Evolutionary conservation across 768 basidiomycete species (phyloP), one percentile per base, ranked within the genome.

Genomic region (Trametes maxima): DNA sequence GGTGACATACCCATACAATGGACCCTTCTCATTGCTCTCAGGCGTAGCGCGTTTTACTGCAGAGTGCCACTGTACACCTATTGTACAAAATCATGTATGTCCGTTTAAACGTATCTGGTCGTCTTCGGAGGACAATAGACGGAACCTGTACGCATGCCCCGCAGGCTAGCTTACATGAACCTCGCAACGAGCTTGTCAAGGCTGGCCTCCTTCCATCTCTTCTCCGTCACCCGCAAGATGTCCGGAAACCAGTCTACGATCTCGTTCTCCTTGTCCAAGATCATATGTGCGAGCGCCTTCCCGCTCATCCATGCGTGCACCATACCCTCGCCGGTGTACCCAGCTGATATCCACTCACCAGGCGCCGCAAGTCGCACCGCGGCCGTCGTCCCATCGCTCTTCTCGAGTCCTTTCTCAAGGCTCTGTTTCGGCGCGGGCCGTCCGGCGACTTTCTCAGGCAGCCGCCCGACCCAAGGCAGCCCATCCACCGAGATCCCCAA

Each of bases 301-400:
- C 84, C 82, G 57, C 84, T 79, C 70, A 85, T 69, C 86, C 87
- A 89, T 0, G 85, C 87, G 63, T 88, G 82, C 3, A 82, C 82
- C 88, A 89, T 89, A 1, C 89, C 89, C 64, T 91, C 89, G 0
- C 89, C 89, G 0, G 81, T 78, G 68, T 86, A 90, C 4, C 87
- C 89, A 13, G 85, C 88, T 16, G 84, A 76, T 16, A 90, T 79
- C 89, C 89, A 90, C 69, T 90, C 89, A 17, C 87, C 88, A 0
- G 85, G 57, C 1, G 78, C 75, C 2, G 71, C 70, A 19, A 58
- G 17, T 40, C 58, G 47, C 45, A 50, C 61, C 57, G 7, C n/a
- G 22, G 48, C 12, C 56, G 13, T 57, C 48, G 21, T 33, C 36
- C n/a, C n/a, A n/a, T 17, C 48, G 13, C 44, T 39, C 25, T 49